Percentiles rank a stretch among this genome's conserved stretches.
These are phyloP conservation scores for Elsinoe batatas DNA, from an alignment of 2,329 filamentous ascomycete genomes.

Conservation along the genomic window DNA sequence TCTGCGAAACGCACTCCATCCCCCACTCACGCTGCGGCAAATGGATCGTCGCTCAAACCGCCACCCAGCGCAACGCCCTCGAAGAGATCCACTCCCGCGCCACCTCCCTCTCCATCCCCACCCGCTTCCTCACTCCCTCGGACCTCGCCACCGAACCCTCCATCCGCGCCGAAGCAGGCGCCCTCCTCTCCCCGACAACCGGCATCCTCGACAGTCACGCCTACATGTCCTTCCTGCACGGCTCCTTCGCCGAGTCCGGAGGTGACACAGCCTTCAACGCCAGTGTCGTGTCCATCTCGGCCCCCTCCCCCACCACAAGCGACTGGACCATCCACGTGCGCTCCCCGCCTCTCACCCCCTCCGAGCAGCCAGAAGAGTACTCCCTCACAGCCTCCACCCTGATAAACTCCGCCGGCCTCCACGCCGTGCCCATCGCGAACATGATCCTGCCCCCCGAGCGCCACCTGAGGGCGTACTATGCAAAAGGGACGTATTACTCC, in stretches of 20 bases:
- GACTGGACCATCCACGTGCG: constrained; percentile 60
- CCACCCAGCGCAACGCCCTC: constrained; percentile 55
- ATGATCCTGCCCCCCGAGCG: constrained; percentile 56
- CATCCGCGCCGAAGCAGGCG: constrained; percentile 60
- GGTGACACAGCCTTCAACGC: constrained; percentile 65
- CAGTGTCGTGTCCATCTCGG: constrained; percentile 52
- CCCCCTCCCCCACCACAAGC: constrained; percentile 42
- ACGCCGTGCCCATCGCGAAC: constrained; percentile 68
- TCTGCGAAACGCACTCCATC: constrained; percentile 60
- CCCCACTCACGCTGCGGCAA: constrained; percentile 70
- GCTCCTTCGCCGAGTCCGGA: constrained; percentile 64
- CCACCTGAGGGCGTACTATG: constrained; percentile 60
- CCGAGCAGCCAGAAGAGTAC: constrained; percentile 32
- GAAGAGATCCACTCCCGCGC: constrained; percentile 48
- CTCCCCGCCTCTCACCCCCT: constrained; percentile 30
- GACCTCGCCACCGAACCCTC: constrained; percentile 64
- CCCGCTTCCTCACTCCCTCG: constrained; percentile 53
- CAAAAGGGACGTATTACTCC: constrained; percentile 92
- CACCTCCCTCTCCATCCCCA: constrained; percentile 53
- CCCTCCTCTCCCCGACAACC: constrained; percentile 75
- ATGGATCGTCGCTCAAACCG: constrained; percentile 87
- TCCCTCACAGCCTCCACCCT: constrained; percentile 64
- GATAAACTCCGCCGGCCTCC: constrained; percentile 78
- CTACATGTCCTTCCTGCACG: constrained; percentile 72
- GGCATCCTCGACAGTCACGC: constrained; percentile 85